Conservation (phyloP, 2,329 filamentous ascomycete species). For the Nemania sp. region DNA sequence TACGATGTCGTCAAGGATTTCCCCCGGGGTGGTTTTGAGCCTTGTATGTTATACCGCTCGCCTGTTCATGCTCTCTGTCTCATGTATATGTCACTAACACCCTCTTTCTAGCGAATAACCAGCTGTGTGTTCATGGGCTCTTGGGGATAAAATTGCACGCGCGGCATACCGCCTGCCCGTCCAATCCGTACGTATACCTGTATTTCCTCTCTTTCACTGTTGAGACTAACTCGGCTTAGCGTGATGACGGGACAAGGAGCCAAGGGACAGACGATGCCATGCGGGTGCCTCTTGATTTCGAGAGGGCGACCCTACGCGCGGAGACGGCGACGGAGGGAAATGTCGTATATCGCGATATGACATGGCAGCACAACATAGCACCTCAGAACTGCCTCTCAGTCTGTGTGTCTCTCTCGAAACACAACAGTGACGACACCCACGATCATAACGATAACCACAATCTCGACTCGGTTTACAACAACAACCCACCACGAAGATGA, state of each 20-base stretch:
- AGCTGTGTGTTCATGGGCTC: slow-evolving; percentile 29
- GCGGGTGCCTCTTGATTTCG: slow-evolving; percentile 20
- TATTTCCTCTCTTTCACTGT: background rate
- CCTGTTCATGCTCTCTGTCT: background rate
- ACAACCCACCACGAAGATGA: too few relatives aligned
- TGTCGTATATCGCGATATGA: slow-evolving; percentile 27
- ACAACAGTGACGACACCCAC: too few relatives aligned
- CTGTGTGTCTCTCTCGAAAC: too few relatives aligned
- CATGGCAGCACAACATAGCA: background rate
- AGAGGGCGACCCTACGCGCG: slow-evolving; percentile 16
- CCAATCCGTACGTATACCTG: slow-evolving; percentile 16
- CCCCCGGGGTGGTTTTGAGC: slow-evolving; percentile 27
- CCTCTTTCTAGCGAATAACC: slow-evolving; percentile 22
- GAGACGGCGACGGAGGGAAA: slow-evolving; percentile 15
- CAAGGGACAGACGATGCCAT: slow-evolving; percentile 22
- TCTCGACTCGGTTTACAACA: too few relatives aligned
- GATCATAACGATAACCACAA: too few relatives aligned
- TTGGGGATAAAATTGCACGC: slow-evolving; percentile 25
- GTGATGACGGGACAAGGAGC: slow-evolving; percentile 5
- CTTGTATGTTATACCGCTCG: slow-evolving; percentile 15
- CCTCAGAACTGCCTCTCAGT: background rate
- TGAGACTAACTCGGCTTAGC: slow-evolving; percentile 11
- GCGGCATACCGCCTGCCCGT: slow-evolving; percentile 15
- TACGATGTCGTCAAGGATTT: slow-evolving; percentile 29
- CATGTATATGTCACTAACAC: slow-evolving; percentile 3